Percentiles rank a stretch among this genome's conserved stretches.
phyloP scores from a whole-genome alignment of 345 rosid genomes.

The Melaleuca quinquenervia region DNA sequence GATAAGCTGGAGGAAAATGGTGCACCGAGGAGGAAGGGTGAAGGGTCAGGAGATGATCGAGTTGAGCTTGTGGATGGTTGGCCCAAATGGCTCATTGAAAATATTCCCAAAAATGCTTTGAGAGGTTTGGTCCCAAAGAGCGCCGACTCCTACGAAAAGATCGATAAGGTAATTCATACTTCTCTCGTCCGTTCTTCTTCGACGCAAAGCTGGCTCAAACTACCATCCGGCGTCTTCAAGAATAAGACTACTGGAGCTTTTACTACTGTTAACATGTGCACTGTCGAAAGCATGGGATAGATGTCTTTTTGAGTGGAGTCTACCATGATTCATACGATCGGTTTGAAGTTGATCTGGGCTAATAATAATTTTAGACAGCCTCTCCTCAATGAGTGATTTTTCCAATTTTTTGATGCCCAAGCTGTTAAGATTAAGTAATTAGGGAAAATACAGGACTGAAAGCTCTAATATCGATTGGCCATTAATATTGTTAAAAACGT shows the following conservation, averaged over 20 bases:
- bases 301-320: neutral
- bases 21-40: neutral
- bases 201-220: neutral
- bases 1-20: slow-evolving; percentile 3
- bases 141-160: slow-evolving; percentile 48
- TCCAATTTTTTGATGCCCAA: neutral
- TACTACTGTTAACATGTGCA: neutral
- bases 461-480: neutral
- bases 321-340: neutral
- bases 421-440: neutral
- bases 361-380: neutral
- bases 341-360: neutral
- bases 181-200: neutral
- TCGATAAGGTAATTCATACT: slow-evolving; percentile 37
- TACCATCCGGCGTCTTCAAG: neutral
- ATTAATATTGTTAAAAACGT: neutral
- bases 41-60: neutral
- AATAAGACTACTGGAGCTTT: neutral
- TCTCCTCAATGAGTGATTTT: neutral
- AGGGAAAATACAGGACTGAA: neutral
- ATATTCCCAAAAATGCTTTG: slow-evolving; percentile 37
- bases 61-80: slow-evolving; percentile 37
- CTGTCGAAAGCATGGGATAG: neutral
- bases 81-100: slow-evolving; percentile 58
- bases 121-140: slow-evolving; percentile 48